These are phyloP conservation scores for Paramecium tetraurelia DNA, from an alignment of 73 alveolate species.

Conservation along the genomic window DNA sequence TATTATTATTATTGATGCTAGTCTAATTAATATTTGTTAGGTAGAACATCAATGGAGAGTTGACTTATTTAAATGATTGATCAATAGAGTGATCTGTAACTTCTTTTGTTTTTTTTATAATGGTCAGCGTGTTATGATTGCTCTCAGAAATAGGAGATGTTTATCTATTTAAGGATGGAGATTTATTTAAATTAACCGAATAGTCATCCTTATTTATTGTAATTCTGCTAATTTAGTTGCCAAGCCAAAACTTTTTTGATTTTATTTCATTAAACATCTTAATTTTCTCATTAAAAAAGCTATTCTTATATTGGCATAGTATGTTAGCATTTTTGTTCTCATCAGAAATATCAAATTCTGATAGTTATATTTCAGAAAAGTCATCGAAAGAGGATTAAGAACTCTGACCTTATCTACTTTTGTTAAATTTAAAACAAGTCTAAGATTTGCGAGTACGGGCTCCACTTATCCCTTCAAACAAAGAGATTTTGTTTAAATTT, in stretches of 20 bases:
- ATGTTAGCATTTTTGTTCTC: constrained; percentile 1
- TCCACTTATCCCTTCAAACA: not conserved
- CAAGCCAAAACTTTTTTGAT: not conserved
- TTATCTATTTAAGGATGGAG: not conserved
- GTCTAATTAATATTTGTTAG: not conserved
- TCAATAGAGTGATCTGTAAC: not conserved
- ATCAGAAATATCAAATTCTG: constrained; percentile 34
- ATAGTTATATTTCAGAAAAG: not conserved
- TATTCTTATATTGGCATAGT: not conserved
- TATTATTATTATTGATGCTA: not conserved
- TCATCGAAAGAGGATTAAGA: not conserved
- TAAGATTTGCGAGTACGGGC: not conserved
- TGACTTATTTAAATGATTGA: not conserved
- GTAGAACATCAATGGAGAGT: not conserved
- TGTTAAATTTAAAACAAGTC: not conserved
- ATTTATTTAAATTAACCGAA: not conserved
- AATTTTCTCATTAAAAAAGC: constrained; percentile 27
- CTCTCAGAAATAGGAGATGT: not conserved
- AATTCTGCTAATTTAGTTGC: not conserved
- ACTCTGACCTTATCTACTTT: not conserved
- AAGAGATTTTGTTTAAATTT: constrained; percentile 13
- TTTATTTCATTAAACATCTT: not conserved
- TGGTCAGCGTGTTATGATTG: not conserved
- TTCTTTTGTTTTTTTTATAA: not conserved
- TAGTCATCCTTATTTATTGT: not conserved